These are phyloP conservation scores for Cladosporium sp. DNA, from an alignment of 2,329 filamentous ascomycete species.

Conservation along the genomic window DNA sequence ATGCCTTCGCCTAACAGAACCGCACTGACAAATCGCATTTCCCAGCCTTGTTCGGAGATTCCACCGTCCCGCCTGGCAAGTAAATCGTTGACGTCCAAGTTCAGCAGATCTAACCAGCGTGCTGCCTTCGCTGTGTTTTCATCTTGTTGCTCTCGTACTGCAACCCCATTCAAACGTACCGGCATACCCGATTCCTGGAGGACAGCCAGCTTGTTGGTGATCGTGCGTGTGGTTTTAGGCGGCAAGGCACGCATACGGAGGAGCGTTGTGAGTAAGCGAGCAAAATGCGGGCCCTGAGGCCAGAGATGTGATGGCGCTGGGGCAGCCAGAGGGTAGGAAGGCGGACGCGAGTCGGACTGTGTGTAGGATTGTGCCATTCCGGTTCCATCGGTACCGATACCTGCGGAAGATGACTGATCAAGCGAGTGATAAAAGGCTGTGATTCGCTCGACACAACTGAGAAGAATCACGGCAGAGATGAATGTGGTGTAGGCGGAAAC, in stretches of 20 bases:
- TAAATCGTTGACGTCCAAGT: slow-evolving; percentile 16
- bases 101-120: slow-evolving; percentile 20
- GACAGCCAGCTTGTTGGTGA: slow-evolving; percentile 32
- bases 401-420: slow-evolving; percentile 6
- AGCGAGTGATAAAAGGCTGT: slow-evolving; percentile 48
- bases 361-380: not conserved
- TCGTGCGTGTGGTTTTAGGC: slow-evolving; percentile 34
- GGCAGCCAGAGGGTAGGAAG: not conserved
- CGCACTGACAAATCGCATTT: slow-evolving; percentile 20
- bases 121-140: slow-evolving; percentile 15
- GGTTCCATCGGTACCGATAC: not conserved
- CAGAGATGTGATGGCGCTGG: slow-evolving; percentile 46
- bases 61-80: slow-evolving; percentile 15
- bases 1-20: slow-evolving; percentile 19
- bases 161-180: slow-evolving; percentile 3
- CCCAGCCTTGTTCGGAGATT: slow-evolving; percentile 15
- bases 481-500: slow-evolving; percentile 55
- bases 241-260: slow-evolving; percentile 52
- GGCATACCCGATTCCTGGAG: slow-evolving; percentile 12
- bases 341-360: not conserved
- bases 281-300: slow-evolving; percentile 54
- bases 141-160: slow-evolving; percentile 14
- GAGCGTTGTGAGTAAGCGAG: slow-evolving; percentile 53
- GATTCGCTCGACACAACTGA: slow-evolving; percentile 57
- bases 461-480: slow-evolving; percentile 53